Evolutionary conservation across 495 filamentous ascomycete genomes (phyloP).

Genomic region (Tuber aestivum): DNA sequence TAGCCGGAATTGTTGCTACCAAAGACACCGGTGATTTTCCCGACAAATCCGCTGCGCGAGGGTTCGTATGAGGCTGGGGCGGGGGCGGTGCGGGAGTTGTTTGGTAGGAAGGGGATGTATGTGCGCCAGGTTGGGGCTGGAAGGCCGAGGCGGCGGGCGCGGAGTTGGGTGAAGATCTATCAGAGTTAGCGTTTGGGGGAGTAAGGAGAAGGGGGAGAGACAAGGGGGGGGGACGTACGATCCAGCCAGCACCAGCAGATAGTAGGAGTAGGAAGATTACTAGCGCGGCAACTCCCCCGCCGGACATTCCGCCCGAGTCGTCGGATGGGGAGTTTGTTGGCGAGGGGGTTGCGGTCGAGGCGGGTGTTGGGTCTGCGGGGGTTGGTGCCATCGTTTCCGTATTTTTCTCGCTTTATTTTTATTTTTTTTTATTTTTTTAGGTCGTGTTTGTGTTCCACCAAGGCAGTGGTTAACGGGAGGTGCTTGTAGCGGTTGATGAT

Average conservation of each 20-base stretch:
- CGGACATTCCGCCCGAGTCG: not conserved
- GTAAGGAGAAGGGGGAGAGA: not conserved
- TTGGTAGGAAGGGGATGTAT: constrained; percentile 46
- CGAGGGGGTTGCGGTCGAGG: not conserved
- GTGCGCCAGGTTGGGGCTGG: constrained; percentile 50
- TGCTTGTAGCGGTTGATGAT: not conserved
- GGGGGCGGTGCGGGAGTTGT: constrained; percentile 27
- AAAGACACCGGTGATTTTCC: constrained; percentile 48
- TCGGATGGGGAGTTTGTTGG: not conserved
- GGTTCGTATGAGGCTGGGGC: constrained; percentile 47
- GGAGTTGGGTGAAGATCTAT: constrained; percentile 46
- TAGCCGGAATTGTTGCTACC: constrained; percentile 45
- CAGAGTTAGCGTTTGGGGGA: not conserved
- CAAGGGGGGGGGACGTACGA: constrained; percentile 30
- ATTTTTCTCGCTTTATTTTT: not conserved
- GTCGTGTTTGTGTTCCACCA: not conserved
- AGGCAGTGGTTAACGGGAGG: not conserved
- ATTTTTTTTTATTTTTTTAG: not conserved
- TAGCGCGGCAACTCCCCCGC: not conserved
- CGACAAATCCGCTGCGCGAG: constrained; percentile 47
- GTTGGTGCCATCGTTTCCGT: not conserved
- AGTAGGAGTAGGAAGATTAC: not conserved
- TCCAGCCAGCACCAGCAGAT: constrained; percentile 9
- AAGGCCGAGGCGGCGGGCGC: constrained; percentile 51
- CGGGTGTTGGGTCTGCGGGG: not conserved